Base-by-base conservation (phyloP, 805 yeast species). In the Sugiyamaella boreocaroliniensis region DNA sequence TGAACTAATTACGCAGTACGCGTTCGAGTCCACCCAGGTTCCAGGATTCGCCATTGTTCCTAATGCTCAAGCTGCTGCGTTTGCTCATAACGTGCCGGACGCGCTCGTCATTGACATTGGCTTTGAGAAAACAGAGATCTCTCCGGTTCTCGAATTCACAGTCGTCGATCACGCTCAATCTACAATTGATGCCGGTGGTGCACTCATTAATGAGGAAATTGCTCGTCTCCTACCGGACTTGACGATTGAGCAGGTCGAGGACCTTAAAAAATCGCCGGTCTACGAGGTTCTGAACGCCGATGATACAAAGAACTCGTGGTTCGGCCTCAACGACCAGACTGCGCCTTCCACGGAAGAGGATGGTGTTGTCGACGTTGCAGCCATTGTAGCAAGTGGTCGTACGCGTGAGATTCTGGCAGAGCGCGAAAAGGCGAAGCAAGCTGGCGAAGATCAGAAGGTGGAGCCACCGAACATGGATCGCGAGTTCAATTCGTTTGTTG, bases 361-460 rank as follows among this genome's bases (percentile, higher is more conserved):
- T 29, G 95, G 89, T 50, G 80, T 82, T 2, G 76, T 89, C 40
- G 96, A 92, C 66, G 89, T 92, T 47, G 96, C 97, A 1, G 88
- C 89, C 42, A 81, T 90, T 59, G 93, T 90, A 11, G 80, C 93
- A 1, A 83, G 87, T 56, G 89, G 83, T 12, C 79, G 83, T 56
- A 80, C 89, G 1, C 75, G 86, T 49, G 89, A 86, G 66, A 75
- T 85, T 41, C 66, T 86, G 51, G 87, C 80, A 58, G 82, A 80
- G 64, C 74, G 86, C 56, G 85, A 82, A 61, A 73, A 71, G 59
- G 71, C 74, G 51, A 73, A 75, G 62, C 55, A 69, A 65, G 58
- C 71, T 61, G 61, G 62, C 43, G 68, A 64, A 15, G 70, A 68
- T 37, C 48, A 54, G 47, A 69, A 66, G 29, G 71, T 63, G 42